phyloP scores from a whole-genome alignment of 2,329 filamentous ascomycete species.

The Exserohilum rostratum region DNA sequence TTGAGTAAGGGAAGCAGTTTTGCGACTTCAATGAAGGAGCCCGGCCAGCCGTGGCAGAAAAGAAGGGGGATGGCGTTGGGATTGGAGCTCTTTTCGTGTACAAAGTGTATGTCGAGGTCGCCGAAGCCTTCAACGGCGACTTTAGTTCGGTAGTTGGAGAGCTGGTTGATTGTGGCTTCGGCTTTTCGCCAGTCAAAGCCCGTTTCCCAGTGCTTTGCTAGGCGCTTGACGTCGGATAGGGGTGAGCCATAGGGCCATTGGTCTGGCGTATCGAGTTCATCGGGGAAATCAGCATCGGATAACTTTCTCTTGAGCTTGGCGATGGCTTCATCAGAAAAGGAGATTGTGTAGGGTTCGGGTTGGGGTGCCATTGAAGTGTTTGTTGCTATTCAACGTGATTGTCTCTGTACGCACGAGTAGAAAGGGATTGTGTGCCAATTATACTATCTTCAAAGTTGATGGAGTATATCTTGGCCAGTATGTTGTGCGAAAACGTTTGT shows the following conservation, averaged over 20 bases:
- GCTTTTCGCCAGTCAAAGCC: slow-evolving; percentile 66
- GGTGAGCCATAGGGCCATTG: slow-evolving; percentile 67
- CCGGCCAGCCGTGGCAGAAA: slow-evolving; percentile 75
- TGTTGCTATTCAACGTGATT: background rate
- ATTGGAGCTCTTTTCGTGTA: slow-evolving; percentile 62
- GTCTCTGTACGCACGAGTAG: background rate
- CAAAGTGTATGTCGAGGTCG: slow-evolving; percentile 66
- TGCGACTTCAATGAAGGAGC: slow-evolving; percentile 69
- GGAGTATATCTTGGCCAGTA: background rate
- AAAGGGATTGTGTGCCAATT: background rate
- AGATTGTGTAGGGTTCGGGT: slow-evolving; percentile 35
- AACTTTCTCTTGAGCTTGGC: slow-evolving; percentile 62
- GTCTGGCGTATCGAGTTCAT: slow-evolving; percentile 54
- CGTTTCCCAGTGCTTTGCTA: slow-evolving; percentile 63
- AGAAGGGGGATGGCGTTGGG: slow-evolving; percentile 66
- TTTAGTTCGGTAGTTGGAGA: slow-evolving; percentile 64
- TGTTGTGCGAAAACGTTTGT: background rate
- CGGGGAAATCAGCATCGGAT: slow-evolving; percentile 59
- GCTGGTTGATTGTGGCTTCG: slow-evolving; percentile 64
- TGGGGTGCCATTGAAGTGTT: slow-evolving; percentile 11
- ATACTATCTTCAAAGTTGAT: background rate
- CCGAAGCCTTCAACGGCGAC: slow-evolving; percentile 65
- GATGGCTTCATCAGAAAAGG: slow-evolving; percentile 53
- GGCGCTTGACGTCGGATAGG: slow-evolving; percentile 63
- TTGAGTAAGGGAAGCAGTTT: slow-evolving; percentile 62